These are phyloP conservation scores for Silene uniflora DNA, from an alignment of 148 eudicot species.

Conservation along the genomic window DNA sequence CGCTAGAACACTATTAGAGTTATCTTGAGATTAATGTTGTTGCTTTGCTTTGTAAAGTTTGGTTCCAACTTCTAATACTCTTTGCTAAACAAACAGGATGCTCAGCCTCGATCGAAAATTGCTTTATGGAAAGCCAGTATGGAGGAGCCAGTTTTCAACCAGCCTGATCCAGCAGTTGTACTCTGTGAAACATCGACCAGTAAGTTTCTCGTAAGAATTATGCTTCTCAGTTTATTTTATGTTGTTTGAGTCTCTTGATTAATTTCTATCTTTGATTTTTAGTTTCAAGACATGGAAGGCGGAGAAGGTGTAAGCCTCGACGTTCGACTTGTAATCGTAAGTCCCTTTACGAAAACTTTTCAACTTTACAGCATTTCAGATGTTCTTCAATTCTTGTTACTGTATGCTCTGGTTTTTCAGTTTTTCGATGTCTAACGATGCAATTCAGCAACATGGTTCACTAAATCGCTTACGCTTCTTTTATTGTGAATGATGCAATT, in stretches of 20 bases:
- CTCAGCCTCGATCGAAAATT: conserved; percentile 67
- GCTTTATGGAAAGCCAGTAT: conserved; percentile 85
- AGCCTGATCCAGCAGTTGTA: conserved; percentile 63
- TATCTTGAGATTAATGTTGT: neutral
- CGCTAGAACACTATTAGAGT: neutral
- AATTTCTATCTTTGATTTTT: conserved; percentile 37
- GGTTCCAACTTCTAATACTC: neutral
- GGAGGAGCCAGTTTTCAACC: conserved; percentile 72
- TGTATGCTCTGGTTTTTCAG: no score
- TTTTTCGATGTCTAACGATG: neutral
- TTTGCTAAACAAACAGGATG: conserved; percentile 47
- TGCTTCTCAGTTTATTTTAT: neutral
- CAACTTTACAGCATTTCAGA: conserved; percentile 25
- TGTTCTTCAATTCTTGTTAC: no score
- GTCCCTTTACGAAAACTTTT: conserved; percentile 35
- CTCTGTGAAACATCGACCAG: conserved; percentile 63
- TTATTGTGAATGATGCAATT: neutral
- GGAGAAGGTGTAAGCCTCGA: conserved; percentile 54
- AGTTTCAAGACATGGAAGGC: conserved; percentile 63
- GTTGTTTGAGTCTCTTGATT: conserved; percentile 23
- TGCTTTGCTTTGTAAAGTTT: neutral
- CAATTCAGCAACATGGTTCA: neutral
- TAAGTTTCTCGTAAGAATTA: conserved; percentile 36
- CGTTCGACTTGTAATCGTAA: conserved; percentile 42
- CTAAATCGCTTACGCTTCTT: neutral